Evolutionary conservation across 305 asterid species (phyloP).

Genomic region (Striga hermonthica): DNA sequence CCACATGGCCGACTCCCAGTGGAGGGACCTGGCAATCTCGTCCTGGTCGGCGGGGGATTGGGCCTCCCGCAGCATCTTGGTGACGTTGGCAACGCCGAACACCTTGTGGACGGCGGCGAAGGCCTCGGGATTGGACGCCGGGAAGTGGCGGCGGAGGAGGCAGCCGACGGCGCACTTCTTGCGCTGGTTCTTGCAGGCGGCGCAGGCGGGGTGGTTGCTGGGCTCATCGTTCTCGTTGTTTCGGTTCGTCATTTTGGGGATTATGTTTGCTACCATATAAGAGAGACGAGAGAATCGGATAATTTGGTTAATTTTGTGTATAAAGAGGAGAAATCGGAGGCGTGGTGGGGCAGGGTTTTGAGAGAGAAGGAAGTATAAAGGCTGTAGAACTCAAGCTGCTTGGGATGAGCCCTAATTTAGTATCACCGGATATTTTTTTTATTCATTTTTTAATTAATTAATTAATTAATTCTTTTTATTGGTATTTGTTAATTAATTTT

Average conservation of each 20-base stretch:
- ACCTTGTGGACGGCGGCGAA: conserved; percentile 6
- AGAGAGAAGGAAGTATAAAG: too few species aligned
- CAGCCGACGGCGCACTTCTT: neutral
- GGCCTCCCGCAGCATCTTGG: conserved; percentile 1
- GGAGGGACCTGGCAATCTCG: neutral
- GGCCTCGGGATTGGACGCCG: neutral
- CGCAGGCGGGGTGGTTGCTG: conserved; percentile 5
- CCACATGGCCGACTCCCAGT: neutral
- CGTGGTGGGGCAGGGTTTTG: neutral
- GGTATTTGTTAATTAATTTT: too few species aligned
- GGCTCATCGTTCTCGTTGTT: neutral
- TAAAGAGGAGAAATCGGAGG: neutral
- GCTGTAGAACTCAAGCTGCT: too few species aligned
- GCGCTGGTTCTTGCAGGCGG: conserved; percentile 9
- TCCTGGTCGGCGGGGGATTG: neutral
- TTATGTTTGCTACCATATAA: neutral
- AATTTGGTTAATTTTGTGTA: neutral
- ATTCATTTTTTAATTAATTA: too few species aligned
- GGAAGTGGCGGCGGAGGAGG: conserved; percentile 8
- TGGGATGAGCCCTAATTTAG: too few species aligned
- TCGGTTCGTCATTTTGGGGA: neutral
- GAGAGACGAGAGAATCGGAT: neutral
- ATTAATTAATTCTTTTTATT: too few species aligned
- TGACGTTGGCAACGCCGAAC: conserved; percentile 10
- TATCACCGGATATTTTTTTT: too few species aligned